Conservation (phyloP, 345 rosid species). For the Citrus inodora region DNA sequence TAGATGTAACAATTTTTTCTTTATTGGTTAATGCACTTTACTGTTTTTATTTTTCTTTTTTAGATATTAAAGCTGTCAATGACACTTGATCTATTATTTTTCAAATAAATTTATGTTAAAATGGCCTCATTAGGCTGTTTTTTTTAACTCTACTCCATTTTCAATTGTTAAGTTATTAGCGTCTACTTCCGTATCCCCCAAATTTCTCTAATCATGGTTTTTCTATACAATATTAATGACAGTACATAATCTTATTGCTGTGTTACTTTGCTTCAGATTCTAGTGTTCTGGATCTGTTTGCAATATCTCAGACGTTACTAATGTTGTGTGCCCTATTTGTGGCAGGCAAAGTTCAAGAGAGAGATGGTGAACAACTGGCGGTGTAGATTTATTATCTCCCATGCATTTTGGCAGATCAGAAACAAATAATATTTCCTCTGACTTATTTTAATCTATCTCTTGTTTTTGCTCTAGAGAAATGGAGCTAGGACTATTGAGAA, state of each 20-base stretch:
- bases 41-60: too few species aligned
- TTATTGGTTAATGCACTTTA: too few species aligned
- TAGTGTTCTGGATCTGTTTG: not conserved
- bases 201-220: too few species aligned
- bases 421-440: slow-evolving; percentile 38
- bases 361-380: slow-evolving; percentile 51
- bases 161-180: not conserved
- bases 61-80: not conserved
- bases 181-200: not conserved
- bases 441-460: slow-evolving; percentile 12
- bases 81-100: not conserved
- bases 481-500: slow-evolving; percentile 42
- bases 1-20: too few species aligned
- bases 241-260: not conserved
- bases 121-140: not conserved
- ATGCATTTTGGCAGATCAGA: slow-evolving; percentile 27
- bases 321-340: not conserved
- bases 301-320: not conserved
- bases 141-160: not conserved
- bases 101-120: not conserved
- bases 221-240: not conserved
- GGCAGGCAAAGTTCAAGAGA: slow-evolving; percentile 60
- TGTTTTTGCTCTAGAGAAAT: slow-evolving; percentile 33
- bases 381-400: slow-evolving; percentile 19
- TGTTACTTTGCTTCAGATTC: too few species aligned